Evolutionary conservation across 257 asterid species (phyloP).

Genomic region (Ophiorrhiza pumila): DNA sequence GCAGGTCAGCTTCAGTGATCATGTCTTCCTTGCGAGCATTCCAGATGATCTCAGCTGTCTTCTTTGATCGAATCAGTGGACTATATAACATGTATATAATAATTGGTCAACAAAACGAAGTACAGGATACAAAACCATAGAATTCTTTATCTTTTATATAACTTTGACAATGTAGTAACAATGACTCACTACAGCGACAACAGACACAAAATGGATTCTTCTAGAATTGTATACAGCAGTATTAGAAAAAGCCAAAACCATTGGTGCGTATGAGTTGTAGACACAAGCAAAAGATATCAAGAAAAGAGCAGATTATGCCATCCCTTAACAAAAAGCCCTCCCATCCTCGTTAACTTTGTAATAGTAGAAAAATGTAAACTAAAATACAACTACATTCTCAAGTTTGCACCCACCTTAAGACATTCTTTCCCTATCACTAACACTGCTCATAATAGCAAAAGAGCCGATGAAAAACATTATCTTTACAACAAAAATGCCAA

Average conservation of each 20-base stretch:
- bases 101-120: conserved; percentile 19
- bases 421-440: neutral
- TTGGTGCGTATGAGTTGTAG: neutral
- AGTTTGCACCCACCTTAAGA: neutral
- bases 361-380: neutral
- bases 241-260: neutral
- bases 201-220: neutral
- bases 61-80: conserved; percentile 83
- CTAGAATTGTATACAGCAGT: neutral
- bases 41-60: conserved; percentile 97
- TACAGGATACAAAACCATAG: neutral
- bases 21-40: conserved; percentile 65
- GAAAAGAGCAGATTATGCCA: neutral
- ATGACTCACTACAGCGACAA: neutral
- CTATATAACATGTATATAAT: conserved; percentile 48
- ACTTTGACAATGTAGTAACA: neutral
- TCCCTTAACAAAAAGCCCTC: neutral
- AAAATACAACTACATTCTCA: neutral
- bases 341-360: neutral
- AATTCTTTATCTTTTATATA: neutral
- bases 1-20: conserved; percentile 66
- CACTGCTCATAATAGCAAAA: neutral
- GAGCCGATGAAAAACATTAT: no score
- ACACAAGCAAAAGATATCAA: neutral
- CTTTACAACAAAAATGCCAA: no score